Conservation (phyloP, 371 early-diverging fungal species). For the Actinomucor elegans region DNA sequence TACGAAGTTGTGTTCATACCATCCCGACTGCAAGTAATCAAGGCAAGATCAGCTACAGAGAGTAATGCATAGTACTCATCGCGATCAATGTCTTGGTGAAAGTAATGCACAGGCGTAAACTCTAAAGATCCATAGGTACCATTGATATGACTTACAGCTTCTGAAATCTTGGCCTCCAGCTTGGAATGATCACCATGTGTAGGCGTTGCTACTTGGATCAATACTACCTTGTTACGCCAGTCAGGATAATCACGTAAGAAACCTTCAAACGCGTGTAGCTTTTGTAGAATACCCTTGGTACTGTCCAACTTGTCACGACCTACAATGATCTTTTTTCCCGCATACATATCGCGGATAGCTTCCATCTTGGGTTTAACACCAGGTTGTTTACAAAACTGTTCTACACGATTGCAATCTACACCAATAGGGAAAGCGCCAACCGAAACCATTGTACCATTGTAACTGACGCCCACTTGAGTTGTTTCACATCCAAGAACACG, state of each 20-base stretch:
- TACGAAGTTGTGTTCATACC: conserved; percentile 99
- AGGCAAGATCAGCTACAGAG: conserved; percentile 91
- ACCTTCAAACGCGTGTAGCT: conserved; percentile 91
- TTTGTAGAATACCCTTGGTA: conserved; percentile 98
- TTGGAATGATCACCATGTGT: conserved; percentile 61
- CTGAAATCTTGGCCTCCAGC: conserved; percentile 86
- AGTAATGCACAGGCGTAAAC: conserved; percentile 93
- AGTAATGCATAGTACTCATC: conserved; percentile 97
- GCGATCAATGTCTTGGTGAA: conserved; percentile 92
- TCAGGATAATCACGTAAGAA: conserved; percentile 91
- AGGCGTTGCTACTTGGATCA: conserved; percentile 81
- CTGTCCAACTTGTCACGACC: conserved; percentile 99
- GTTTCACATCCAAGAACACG: conserved; percentile 92
- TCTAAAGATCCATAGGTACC: conserved; percentile 93
- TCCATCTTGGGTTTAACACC: conserved; percentile 74
- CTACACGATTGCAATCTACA: conserved; percentile 81
- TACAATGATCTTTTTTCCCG: conserved; percentile 92
- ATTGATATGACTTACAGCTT: conserved; percentile 92
- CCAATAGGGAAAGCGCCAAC: conserved; percentile 98
- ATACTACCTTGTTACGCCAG: conserved; percentile 85
- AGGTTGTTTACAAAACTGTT: conserved; percentile 45
- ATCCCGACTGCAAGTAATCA: conserved; percentile 97
- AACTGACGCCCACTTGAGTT: conserved; percentile 81
- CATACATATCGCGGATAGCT: conserved; percentile 82
- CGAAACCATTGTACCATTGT: conserved; percentile 71